These are phyloP conservation scores for Cercospora zeina DNA, from an alignment of 2,329 filamentous ascomycete species.

Conservation along the genomic window DNA sequence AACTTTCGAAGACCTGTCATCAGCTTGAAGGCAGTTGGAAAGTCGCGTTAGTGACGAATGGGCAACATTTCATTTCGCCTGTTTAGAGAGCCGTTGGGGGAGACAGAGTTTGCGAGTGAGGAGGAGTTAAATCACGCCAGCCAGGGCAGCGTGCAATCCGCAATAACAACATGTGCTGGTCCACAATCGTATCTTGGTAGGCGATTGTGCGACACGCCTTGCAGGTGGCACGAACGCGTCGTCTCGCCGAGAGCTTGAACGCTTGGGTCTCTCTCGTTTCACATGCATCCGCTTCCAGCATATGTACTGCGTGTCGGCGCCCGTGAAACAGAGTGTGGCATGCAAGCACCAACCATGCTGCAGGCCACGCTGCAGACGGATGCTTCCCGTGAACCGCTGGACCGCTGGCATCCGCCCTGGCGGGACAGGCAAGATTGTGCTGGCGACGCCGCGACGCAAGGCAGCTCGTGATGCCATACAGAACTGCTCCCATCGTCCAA, in stretches of 20 bases:
- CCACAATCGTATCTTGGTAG: neutral
- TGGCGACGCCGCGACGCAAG: slow-evolving; percentile 3
- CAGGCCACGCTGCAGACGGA: slow-evolving; percentile 6
- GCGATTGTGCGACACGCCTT: slow-evolving; percentile 10
- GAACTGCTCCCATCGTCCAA: neutral
- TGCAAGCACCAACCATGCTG: slow-evolving; percentile 15
- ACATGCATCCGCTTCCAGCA: slow-evolving; percentile 9
- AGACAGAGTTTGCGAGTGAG: neutral
- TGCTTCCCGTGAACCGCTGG: neutral
- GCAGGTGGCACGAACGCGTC: slow-evolving; percentile 10
- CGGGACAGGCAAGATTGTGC: too few relatives aligned
- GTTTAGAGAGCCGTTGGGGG: slow-evolving; percentile 2
- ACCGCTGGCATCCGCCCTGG: too few relatives aligned
- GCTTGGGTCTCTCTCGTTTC: slow-evolving; percentile 11
- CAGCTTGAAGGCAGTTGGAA: neutral
- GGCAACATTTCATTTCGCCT: slow-evolving; percentile 6
- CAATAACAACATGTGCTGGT: neutral
- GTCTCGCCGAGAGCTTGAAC: slow-evolving; percentile 5
- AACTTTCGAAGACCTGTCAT: slow-evolving; percentile 8
- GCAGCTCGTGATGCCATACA: neutral
- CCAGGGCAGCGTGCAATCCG: slow-evolving; percentile 2
- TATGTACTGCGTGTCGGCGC: neutral
- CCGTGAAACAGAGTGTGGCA: slow-evolving; percentile 16
- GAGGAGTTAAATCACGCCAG: neutral
- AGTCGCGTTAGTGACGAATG: neutral